phyloP scores from a whole-genome alignment of 495 filamentous ascomycete genomes.

The Podospora anserina region DNA sequence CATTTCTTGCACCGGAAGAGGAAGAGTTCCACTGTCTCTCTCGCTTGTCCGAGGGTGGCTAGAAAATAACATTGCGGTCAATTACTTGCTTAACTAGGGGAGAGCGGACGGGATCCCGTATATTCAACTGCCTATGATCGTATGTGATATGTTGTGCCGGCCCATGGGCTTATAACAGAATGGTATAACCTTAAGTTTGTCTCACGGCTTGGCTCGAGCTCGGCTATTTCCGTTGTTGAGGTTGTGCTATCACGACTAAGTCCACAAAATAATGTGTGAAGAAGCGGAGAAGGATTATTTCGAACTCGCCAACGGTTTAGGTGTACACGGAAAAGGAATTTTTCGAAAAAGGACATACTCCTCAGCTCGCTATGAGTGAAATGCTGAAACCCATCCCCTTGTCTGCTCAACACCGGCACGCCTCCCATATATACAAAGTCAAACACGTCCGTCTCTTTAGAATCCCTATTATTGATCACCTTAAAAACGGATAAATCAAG shows the following conservation, averaged over 20 bases:
- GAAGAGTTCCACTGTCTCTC: no score
- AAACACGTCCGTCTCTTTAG: not conserved
- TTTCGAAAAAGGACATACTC: not conserved
- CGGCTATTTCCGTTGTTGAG: no score
- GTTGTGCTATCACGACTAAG: no score
- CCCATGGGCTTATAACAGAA: no score
- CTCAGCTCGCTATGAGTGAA: not conserved
- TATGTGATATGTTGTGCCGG: not conserved
- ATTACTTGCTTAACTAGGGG: constrained; percentile 40
- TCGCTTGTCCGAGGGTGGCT: no score
- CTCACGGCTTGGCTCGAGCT: no score
- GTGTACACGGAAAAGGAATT: not conserved
- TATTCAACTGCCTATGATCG: not conserved
- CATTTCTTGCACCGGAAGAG: no score
- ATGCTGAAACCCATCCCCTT: not conserved
- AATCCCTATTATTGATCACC: not conserved
- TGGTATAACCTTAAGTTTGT: no score
- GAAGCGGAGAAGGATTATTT: not conserved
- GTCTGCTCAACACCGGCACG: no score
- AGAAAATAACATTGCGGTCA: no score
- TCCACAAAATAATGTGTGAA: not conserved
- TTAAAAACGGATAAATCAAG: not conserved
- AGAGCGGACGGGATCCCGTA: constrained; percentile 52
- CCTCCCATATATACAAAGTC: not conserved
- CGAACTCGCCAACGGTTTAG: not conserved